These are phyloP conservation scores for Polygonum maritimum DNA, from an alignment of 148 eudicot genomes.

Conservation along the genomic window DNA sequence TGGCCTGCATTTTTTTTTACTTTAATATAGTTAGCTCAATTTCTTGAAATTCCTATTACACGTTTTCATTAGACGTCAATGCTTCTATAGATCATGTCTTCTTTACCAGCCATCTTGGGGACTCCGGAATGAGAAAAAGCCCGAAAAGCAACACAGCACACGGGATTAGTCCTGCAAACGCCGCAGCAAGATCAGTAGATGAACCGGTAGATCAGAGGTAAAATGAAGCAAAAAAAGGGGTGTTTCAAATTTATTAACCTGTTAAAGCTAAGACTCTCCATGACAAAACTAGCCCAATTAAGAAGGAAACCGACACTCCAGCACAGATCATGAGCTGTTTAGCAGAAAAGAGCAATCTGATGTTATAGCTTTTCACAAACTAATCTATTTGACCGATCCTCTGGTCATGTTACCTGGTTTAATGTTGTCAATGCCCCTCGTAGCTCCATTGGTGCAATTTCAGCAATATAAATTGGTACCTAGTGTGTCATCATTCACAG, in stretches of 20 bases:
- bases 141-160: slow-evolving; percentile 66
- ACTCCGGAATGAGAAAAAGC: slow-evolving; percentile 75
- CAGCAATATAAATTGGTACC: slow-evolving; percentile 92
- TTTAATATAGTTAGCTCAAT: not conserved
- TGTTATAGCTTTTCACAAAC: not conserved
- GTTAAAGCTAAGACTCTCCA: slow-evolving; percentile 82
- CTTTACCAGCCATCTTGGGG: slow-evolving; percentile 97
- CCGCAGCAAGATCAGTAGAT: not conserved
- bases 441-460: slow-evolving; percentile 81
- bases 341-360: not conserved
- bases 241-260: slow-evolving; percentile 31
- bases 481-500: slow-evolving; percentile 13
- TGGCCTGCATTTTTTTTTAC: slow-evolving; percentile 42
- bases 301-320: slow-evolving; percentile 81
- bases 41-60: not conserved
- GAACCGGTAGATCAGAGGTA: not conserved
- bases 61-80: not conserved
- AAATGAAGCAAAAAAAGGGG: not conserved
- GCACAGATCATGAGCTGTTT: slow-evolving; percentile 69
- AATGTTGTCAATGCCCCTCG: slow-evolving; percentile 79
- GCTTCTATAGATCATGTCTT: not conserved
- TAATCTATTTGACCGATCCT: not conserved
- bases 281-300: slow-evolving; percentile 59
- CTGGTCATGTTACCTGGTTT: slow-evolving; percentile 54
- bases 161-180: slow-evolving; percentile 70